These are phyloP conservation scores for Trametes gibbosa DNA, from an alignment of 768 basidiomycete genomes.

Conservation along the genomic window DNA sequence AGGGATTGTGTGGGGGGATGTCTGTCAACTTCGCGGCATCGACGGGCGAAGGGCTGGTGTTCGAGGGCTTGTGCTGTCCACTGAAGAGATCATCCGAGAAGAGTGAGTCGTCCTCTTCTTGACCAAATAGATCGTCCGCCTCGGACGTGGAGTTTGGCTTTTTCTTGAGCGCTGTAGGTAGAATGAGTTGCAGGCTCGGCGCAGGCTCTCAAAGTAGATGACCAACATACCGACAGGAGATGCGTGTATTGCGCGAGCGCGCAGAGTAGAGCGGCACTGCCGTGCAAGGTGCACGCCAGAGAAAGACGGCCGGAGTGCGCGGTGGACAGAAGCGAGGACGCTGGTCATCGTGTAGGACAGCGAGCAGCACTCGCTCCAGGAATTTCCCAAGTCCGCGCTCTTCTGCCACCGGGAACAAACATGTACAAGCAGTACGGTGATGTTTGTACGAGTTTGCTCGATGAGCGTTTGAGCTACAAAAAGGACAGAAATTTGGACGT, in stretches of 20 bases:
- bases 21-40: not conserved
- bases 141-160: constrained; percentile 4
- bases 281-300: not conserved
- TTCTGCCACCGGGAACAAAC: constrained; percentile 2
- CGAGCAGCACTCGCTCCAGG: constrained; percentile 2
- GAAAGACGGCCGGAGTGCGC: constrained; percentile 2
- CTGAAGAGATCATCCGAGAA: constrained; percentile 15
- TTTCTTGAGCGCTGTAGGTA: constrained; percentile 16
- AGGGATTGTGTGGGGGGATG: constrained; percentile 8
- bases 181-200: not conserved
- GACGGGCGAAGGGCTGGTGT: not conserved
- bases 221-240: constrained; percentile 4
- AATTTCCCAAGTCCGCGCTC: not conserved
- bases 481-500: not conserved
- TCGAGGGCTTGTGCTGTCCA: not conserved
- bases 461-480: not conserved
- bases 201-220: not conserved
- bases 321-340: constrained; percentile 3
- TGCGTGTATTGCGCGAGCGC: constrained; percentile 4
- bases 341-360: constrained; percentile 13
- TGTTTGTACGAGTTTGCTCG: not conserved
- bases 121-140: constrained; percentile 18
- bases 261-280: not conserved
- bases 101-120: constrained; percentile 8
- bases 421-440: not conserved